Conservation (phyloP, 2,329 filamentous ascomycete genomes). For the Curvularia spicifera region DNA sequence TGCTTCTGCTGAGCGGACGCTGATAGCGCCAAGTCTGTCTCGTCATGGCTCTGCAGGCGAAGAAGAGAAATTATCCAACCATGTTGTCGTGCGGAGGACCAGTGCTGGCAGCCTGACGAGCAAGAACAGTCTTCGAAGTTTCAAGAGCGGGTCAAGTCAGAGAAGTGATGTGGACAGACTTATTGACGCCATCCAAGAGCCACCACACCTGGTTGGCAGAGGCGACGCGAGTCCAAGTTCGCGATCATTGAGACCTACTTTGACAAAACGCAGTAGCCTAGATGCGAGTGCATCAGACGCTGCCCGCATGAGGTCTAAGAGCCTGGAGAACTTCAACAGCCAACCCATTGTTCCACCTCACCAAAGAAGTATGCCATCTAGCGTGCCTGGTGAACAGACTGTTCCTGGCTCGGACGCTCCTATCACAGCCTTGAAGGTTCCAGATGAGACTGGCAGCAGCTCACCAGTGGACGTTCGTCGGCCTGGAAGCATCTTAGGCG, state of each 20-base stretch:
- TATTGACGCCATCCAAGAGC: slow-evolving; percentile 73
- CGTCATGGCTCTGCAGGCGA: slow-evolving; percentile 29
- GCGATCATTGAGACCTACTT: slow-evolving; percentile 31
- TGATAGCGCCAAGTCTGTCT: slow-evolving; percentile 56
- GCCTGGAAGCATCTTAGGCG: slow-evolving; percentile 38
- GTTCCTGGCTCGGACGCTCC: slow-evolving; percentile 52
- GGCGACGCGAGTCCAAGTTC: slow-evolving; percentile 28
- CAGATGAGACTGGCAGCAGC: slow-evolving; percentile 48
- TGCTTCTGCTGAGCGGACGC: slow-evolving; percentile 63
- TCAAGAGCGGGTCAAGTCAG: slow-evolving; percentile 55
- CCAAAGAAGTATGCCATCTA: slow-evolving; percentile 53
- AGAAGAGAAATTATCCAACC: not conserved
- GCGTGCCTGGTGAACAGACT: slow-evolving; percentile 48
- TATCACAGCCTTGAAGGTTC: slow-evolving; percentile 55
- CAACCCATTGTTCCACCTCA: slow-evolving; percentile 33
- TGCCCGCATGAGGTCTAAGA: slow-evolving; percentile 32
- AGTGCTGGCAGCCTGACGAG: slow-evolving; percentile 59
- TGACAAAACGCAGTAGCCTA: slow-evolving; percentile 39
- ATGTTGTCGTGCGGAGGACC: slow-evolving; percentile 24
- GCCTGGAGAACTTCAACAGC: slow-evolving; percentile 29
- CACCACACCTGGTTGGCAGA: slow-evolving; percentile 55
- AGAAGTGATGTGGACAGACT: slow-evolving; percentile 72
- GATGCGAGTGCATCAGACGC: slow-evolving; percentile 18
- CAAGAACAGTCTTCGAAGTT: slow-evolving; percentile 56
- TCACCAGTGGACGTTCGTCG: slow-evolving; percentile 19